Evolutionary conservation across 768 basidiomycete species (phyloP).

Genomic region (Serendipita indica): DNA sequence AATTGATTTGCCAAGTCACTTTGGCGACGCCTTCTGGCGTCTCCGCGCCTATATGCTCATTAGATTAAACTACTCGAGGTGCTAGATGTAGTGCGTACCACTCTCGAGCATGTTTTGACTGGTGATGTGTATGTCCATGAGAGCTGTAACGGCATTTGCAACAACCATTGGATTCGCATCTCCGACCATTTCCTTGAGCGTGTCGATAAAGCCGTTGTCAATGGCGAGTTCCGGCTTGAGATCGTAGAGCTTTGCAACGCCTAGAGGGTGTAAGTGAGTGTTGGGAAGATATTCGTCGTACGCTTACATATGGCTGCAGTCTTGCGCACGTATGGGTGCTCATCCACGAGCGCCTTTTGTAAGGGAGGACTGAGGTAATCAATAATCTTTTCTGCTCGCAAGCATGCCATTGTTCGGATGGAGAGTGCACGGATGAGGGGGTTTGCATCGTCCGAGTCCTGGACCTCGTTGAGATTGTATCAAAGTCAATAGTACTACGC

Average conservation of each 20-base stretch:
- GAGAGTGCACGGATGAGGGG: slow-evolving; percentile 92
- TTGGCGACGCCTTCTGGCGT: slow-evolving; percentile 20
- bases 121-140: slow-evolving; percentile 80
- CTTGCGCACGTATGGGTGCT: slow-evolving; percentile 97
- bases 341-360: slow-evolving; percentile 80
- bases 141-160: slow-evolving; percentile 85
- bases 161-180: slow-evolving; percentile 99
- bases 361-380: slow-evolving; percentile 96
- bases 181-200: slow-evolving; percentile 80
- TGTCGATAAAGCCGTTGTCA: slow-evolving; percentile 86
- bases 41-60: not conserved
- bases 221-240: slow-evolving; percentile 89
- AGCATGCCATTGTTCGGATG: slow-evolving; percentile 93
- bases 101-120: slow-evolving; percentile 12
- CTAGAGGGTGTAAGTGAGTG: not conserved
- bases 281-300: no score
- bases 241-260: slow-evolving; percentile 91
- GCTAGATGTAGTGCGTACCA: not conserved
- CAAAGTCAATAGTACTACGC: slow-evolving; percentile 9
- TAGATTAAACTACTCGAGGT: not conserved
- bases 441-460: slow-evolving; percentile 93
- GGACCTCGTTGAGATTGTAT: slow-evolving; percentile 17
- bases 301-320: slow-evolving; percentile 72
- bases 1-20: slow-evolving; percentile 70
- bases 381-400: slow-evolving; percentile 97